These are phyloP conservation scores for Emericellopsis cladophorae DNA, from an alignment of 2,329 filamentous ascomycete species.

Conservation along the genomic window DNA sequence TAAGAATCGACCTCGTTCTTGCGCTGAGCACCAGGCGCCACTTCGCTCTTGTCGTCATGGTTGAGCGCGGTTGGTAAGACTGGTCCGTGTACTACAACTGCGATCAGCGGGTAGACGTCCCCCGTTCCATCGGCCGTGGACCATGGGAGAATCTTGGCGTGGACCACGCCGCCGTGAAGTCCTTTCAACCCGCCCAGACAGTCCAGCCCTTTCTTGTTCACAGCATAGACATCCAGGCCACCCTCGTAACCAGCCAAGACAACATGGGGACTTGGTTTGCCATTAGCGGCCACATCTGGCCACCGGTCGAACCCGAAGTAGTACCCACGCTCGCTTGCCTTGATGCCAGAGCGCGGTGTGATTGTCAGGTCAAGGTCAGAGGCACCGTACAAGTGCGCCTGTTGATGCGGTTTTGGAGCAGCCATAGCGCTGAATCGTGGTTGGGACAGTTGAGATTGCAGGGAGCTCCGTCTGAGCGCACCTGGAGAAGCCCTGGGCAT, in stretches of 20 bases:
- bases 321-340: constrained; percentile 56
- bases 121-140: constrained; percentile 38
- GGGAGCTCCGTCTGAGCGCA: constrained; percentile 29
- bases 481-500: constrained; percentile 21
- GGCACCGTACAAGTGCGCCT: constrained; percentile 64
- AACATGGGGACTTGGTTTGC: constrained; percentile 30
- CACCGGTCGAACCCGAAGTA: constrained; percentile 74
- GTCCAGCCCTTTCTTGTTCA: constrained; percentile 61
- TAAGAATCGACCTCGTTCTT: constrained; percentile 43
- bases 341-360: constrained; percentile 38
- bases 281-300: constrained; percentile 24
- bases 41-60: constrained; percentile 22
- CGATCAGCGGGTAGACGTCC: constrained; percentile 59
- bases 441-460: constrained; percentile 36
- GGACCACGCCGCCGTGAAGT: constrained; percentile 64
- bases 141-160: constrained; percentile 74
- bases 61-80: constrained; percentile 31
- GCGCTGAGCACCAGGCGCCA: constrained; percentile 19
- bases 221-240: constrained; percentile 60
- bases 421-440: constrained; percentile 24
- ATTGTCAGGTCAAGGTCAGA: constrained; percentile 65
- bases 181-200: constrained; percentile 60
- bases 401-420: constrained; percentile 63
- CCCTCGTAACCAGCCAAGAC: constrained; percentile 71
- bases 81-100: constrained; percentile 69